A percentile compares a stretch with the other conserved stretches of the same genome.
phyloP scores from a whole-genome alignment of 1,284 basidiomycete genomes.

The Malassezia arunalokei region DNA sequence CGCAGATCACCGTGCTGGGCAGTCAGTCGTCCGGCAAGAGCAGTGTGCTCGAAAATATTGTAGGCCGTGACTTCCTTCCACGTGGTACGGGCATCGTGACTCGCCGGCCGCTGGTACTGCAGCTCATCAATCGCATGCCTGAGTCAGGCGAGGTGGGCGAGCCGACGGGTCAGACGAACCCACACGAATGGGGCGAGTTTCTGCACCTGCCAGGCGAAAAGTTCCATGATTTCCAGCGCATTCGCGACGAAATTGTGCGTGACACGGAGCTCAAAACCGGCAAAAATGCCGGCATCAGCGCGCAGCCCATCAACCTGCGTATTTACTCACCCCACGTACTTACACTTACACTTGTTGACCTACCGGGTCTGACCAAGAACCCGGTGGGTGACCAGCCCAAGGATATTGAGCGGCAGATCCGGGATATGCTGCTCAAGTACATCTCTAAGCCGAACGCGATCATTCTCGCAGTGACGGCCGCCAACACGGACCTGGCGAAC shows the following conservation, averaged over 20 bases:
- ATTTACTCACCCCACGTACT: slow-evolving; percentile 93
- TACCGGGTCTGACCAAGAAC: slow-evolving; percentile 87
- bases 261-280: slow-evolving; percentile 98
- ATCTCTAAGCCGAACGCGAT: slow-evolving; percentile 73
- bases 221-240: slow-evolving; percentile 93
- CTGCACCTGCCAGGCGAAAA: slow-evolving; percentile 79
- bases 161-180: slow-evolving; percentile 53
- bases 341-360: slow-evolving; percentile 88
- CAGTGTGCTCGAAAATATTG: slow-evolving; percentile 67
- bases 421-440: slow-evolving; percentile 89
- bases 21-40: slow-evolving; percentile 51
- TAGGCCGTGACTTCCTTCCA: slow-evolving; percentile 79
- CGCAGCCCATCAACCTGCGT: slow-evolving; percentile 87
- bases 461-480: slow-evolving; percentile 87
- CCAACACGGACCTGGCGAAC: slow-evolving; percentile 94
- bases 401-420: slow-evolving; percentile 95
- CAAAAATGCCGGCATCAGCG: slow-evolving; percentile 73
- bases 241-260: slow-evolving; percentile 84
- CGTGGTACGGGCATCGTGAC: slow-evolving; percentile 92
- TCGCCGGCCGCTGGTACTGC: slow-evolving; percentile 78
- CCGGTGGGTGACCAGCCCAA: slow-evolving; percentile 94
- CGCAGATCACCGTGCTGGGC: slow-evolving; percentile 50
- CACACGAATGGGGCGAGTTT: slow-evolving; percentile 99
- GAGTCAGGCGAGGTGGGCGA: slow-evolving; percentile 29
- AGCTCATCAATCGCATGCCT: slow-evolving; percentile 74